Evolutionary conservation across 805 yeast species (phyloP), one percentile per base, ranked within the genome.

Genomic region (Isabelozyma pseudorhagii): DNA sequence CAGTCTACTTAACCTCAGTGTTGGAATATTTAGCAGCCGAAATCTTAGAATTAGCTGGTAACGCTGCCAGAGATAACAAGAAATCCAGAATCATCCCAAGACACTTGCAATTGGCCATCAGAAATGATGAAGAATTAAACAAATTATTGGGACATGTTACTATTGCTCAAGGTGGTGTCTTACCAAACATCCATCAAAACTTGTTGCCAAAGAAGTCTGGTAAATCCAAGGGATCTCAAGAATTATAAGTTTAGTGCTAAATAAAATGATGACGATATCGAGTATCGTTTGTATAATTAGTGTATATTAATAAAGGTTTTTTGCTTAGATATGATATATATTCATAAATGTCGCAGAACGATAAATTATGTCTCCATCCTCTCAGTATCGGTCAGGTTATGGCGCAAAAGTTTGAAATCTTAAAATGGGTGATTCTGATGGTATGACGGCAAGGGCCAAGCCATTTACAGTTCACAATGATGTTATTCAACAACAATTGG

Each of bases 191-290:
- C 54, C 78, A 74, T 65, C 75, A 69, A 60, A 67, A 71, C 71
- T 74, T 74, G 65, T 74, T 74, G 64, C 85, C 84, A 69, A 72
- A 78, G 74, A 79, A 79, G 69, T 68, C 80, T 52, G 79, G 77
- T 54, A 75, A 76, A 67, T 69, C 72, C 53, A 79, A 79, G 70
- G 82, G 79, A 69, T 79, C 83, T 61, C 83, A 79, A 72, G 83
- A 79, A 72, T 78, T 79, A 67, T 79, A 78, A 75, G 62, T 51
- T 21, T 21, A 44, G 17, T 39, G 40, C 40, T 27, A 21, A 27
- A 17, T 3, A 28, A 15, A 41, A 46, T 38, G 44, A 41, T 44
- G n/a, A 44, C 29, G 21, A 17, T 40, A 40, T 18, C 27, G 25
- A 40, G 27, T 40, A 18, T 18, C 11, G 10, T 38, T 14, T 38